Conservation (phyloP, 345 rosid species). For the Acer negundo region DNA sequence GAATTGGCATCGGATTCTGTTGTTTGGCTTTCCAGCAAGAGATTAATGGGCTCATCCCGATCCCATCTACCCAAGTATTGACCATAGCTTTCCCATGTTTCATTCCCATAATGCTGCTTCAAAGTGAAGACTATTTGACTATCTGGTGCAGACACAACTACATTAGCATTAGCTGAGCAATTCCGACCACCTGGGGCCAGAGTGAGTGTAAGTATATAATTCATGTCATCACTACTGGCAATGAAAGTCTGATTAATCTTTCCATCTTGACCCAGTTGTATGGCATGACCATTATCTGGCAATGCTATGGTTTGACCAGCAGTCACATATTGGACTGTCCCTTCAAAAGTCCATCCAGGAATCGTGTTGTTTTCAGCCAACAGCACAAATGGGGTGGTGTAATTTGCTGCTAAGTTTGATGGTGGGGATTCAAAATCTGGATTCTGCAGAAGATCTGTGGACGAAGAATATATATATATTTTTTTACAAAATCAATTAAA, state of each 20-base stretch:
- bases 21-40: conserved; percentile 42
- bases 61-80: conserved; percentile 52
- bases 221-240: conserved; percentile 32
- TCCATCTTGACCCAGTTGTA: conserved; percentile 58
- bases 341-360: conserved; percentile 60
- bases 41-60: conserved; percentile 39
- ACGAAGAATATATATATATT: not conserved
- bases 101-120: conserved; percentile 38
- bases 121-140: conserved; percentile 37
- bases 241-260: conserved; percentile 56
- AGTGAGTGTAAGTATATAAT: conserved; percentile 49
- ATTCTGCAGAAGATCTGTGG: conserved; percentile 50
- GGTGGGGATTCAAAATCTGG: conserved; percentile 64
- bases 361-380: conserved; percentile 45
- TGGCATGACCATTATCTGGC: conserved; percentile 48
- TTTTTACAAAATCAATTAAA: not conserved
- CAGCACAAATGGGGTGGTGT: conserved; percentile 27
- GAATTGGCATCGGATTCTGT: conserved; percentile 42
- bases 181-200: conserved; percentile 38
- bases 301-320: conserved; percentile 26
- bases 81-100: conserved; percentile 49
- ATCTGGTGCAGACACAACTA: conserved; percentile 50
- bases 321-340: conserved; percentile 46
- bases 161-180: conserved; percentile 38
- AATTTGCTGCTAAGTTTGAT: conserved; percentile 26